Evolutionary conservation across 2,329 filamentous ascomycete genomes (phyloP).

Genomic region (Aureobasidium sp.): DNA sequence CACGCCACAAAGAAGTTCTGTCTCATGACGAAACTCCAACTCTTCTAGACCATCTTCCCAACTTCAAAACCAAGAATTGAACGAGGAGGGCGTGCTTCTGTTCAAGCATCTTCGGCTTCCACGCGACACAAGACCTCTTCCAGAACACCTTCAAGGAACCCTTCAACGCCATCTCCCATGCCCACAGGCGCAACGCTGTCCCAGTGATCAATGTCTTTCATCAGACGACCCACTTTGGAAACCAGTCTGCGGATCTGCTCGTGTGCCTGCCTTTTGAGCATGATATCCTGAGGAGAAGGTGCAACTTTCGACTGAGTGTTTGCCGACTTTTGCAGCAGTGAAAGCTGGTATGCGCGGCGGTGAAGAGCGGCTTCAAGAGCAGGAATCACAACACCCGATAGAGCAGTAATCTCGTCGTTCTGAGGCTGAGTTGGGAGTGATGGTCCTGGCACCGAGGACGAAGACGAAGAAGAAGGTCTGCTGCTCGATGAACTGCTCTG

Average conservation of each 20-base stretch:
- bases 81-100: not conserved
- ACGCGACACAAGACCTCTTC: conserved; percentile 91
- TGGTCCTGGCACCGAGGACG: conserved; percentile 51
- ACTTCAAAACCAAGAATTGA: not conserved
- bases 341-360: conserved; percentile 58
- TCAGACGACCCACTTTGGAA: conserved; percentile 72
- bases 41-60: not conserved
- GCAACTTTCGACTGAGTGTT: conserved; percentile 28
- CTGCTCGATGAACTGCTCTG: conserved; percentile 9
- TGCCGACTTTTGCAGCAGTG: conserved; percentile 44
- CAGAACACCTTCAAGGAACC: conserved; percentile 83
- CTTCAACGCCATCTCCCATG: conserved; percentile 85
- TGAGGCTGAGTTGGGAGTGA: conserved; percentile 48
- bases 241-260: conserved; percentile 77
- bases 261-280: conserved; percentile 57
- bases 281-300: conserved; percentile 29
- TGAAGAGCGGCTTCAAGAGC: conserved; percentile 87
- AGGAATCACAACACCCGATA: conserved; percentile 87
- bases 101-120: conserved; percentile 68
- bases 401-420: conserved; percentile 63
- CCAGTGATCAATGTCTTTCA: conserved; percentile 82
- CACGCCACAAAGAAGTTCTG: not conserved
- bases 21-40: not conserved
- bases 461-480: conserved; percentile 17
- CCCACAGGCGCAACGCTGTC: conserved; percentile 83